These are phyloP conservation scores for Psidium guajava DNA, from an alignment of 345 rosid genomes.

Conservation along the genomic window DNA sequence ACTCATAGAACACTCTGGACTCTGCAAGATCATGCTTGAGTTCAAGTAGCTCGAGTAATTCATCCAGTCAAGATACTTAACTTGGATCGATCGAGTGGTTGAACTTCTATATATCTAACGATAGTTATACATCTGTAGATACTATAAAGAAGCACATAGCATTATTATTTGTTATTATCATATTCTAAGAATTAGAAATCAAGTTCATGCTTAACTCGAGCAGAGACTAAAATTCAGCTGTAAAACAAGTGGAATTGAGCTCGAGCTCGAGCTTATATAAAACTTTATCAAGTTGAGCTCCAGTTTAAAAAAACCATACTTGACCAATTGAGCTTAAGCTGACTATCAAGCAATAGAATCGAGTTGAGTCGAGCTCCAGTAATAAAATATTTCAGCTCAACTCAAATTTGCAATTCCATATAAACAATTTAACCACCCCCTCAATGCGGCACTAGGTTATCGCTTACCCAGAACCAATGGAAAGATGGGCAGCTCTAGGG, in stretches of 20 bases:
- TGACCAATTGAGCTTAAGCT: background rate
- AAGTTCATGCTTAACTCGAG: background rate
- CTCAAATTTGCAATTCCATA: background rate
- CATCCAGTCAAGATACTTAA: background rate
- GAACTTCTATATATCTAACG: background rate
- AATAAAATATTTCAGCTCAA: background rate
- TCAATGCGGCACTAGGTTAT: background rate
- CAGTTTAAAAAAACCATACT: background rate
- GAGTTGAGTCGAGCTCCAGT: background rate
- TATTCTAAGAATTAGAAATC: background rate
- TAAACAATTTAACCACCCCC: background rate
- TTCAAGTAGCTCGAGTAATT: background rate
- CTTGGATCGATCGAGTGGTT: background rate
- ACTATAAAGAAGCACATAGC: background rate
- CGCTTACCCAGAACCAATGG: constrained; percentile 54
- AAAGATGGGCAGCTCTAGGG: constrained; percentile 66
- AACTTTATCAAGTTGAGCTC: background rate
- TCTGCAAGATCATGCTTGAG: background rate
- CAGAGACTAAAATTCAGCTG: constrained; percentile 43
- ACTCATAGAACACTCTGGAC: background rate
- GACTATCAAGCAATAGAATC: background rate
- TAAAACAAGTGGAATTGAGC: background rate
- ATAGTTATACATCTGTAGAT: background rate
- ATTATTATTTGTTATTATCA: background rate
- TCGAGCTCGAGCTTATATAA: background rate